Conservation (phyloP, 352 stramenopile genomes). For the Phytophthora capsici region DNA sequence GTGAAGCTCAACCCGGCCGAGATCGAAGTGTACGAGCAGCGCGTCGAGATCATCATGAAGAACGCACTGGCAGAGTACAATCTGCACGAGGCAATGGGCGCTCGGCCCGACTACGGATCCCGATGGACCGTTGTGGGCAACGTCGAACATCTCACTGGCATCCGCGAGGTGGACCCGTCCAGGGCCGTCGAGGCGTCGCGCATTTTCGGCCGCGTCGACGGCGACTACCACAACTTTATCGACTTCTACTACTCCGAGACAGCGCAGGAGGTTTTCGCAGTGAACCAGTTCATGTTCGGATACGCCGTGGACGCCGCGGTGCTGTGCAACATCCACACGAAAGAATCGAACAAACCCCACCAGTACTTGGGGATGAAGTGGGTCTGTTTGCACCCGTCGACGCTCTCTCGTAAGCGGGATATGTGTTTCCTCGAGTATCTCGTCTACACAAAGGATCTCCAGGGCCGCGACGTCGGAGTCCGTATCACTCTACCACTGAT, state of each 20-base stretch:
- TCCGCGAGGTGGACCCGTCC: constrained; percentile 45
- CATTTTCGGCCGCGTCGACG: constrained; percentile 65
- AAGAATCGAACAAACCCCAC: constrained; percentile 42
- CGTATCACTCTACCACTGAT: constrained; percentile 73
- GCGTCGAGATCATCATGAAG: constrained; percentile 50
- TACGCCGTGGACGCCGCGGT: constrained; percentile 71
- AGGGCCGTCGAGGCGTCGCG: constrained; percentile 47
- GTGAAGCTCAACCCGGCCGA: constrained; percentile 36
- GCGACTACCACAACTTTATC: constrained; percentile 69
- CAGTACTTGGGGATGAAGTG: constrained; percentile 87
- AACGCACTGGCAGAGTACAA: constrained; percentile 53
- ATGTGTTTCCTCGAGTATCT: constrained; percentile 83
- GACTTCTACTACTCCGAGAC: constrained; percentile 74
- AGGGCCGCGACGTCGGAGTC: constrained; percentile 66
- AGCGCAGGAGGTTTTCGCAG: constrained; percentile 63
- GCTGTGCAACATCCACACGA: constrained; percentile 78
- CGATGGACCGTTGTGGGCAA: constrained; percentile 43
- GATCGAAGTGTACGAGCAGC: constrained; percentile 44
- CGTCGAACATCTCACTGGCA: constrained; percentile 47
- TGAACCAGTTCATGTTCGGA: constrained; percentile 74
- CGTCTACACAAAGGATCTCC: constrained; percentile 64
- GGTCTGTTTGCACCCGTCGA: constrained; percentile 64
- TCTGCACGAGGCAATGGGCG: constrained; percentile 46
- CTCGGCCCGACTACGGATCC: constrained; percentile 42
- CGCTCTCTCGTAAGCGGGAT: constrained; percentile 71